A percentile compares a stretch with the other conserved stretches of the same genome.
These are phyloP conservation scores for Chrysosporium keratinophilum DNA, from an alignment of 2,329 filamentous ascomycete genomes.

Conservation along the genomic window DNA sequence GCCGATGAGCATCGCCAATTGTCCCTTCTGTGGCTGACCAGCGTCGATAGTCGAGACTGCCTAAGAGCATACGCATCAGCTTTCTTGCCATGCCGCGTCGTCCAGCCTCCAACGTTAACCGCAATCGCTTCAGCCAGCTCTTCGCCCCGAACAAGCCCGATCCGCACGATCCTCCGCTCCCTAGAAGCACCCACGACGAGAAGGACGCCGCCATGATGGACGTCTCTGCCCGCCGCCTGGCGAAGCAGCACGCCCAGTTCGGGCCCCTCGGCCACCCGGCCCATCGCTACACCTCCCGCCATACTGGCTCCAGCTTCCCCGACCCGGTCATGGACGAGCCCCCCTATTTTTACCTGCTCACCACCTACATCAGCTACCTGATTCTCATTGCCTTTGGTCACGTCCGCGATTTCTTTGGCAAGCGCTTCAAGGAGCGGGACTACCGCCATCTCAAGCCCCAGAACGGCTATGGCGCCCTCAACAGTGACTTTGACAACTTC, in stretches of 20 bases:
- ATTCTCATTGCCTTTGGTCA: constrained; percentile 93
- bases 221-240: constrained; percentile 55
- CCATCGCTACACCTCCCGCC: constrained; percentile 82
- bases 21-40: no score
- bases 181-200: no score
- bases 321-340: constrained; percentile 88
- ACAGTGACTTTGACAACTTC: constrained; percentile 98
- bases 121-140: constrained; percentile 55
- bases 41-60: no score
- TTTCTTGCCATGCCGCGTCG: no score
- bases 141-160: constrained; percentile 48
- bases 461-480: constrained; percentile 88
- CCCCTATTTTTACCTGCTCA: constrained; percentile 91
- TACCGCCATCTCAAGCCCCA: constrained; percentile 73
- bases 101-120: constrained; percentile 43
- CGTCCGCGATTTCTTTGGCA: constrained; percentile 93
- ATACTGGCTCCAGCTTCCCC: constrained; percentile 67
- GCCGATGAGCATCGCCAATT: no score
- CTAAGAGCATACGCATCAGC: no score
- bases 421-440: constrained; percentile 77
- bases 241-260: constrained; percentile 78
- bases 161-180: constrained; percentile 40
- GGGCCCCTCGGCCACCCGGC: constrained; percentile 68
- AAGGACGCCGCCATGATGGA: constrained; percentile 61
- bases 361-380: constrained; percentile 96